Base-by-base conservation (phyloP, 768 basidiomycete species). In the Aureoboletus auriporus region DNA sequence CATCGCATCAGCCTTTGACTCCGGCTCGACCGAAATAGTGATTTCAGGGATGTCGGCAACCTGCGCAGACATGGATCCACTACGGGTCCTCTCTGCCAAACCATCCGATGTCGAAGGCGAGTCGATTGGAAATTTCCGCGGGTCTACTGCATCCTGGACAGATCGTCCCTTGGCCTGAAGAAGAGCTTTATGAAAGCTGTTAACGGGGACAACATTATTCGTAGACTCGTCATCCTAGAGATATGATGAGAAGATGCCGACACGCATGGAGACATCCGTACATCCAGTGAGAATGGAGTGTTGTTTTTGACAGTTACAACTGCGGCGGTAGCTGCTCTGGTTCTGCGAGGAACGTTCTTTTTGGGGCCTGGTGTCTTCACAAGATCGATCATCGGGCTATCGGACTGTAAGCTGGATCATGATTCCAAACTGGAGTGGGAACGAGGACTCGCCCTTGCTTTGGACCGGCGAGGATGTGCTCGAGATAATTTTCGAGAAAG, bases 301-400 rank as follows among this genome's bases (percentile, higher is more conserved):
- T 71, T 57, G 9, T 62, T 69, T 42, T 72, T 75, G 47, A 75
- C 66, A 60, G 77, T 81, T 8, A 76, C 76, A 6, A 72, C 59
- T 4, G 68, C 63, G 14, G 62, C 61, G 10, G 63, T 53, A 23
- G 63, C 69, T n/a, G 72, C 62, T 55, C 79, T 79, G 14, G 76
- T 71, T 55, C 75, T 78, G 55, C 74, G 78, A 4, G 71, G 69
- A 12, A 75, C 65, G 41, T 71, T 74, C 67, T 78, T 87, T 65
- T 79, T 88, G 38, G 88, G 78, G 28, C 86, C 83, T 12, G 89
- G 89, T 1, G 90, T 92, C 69, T 92, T 92, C 3, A 92, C 80
- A 14, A 92, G 75, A 45, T 91, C 87, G 36, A 89, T 82, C 13
- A 91, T 76, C 8, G 81, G 77, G 40, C 89, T 90, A 53, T 13